These are phyloP conservation scores for Sphagnum magellanicum DNA, from an alignment of 228 moss, liverwort and hornwort genomes.

Conservation along the genomic window DNA sequence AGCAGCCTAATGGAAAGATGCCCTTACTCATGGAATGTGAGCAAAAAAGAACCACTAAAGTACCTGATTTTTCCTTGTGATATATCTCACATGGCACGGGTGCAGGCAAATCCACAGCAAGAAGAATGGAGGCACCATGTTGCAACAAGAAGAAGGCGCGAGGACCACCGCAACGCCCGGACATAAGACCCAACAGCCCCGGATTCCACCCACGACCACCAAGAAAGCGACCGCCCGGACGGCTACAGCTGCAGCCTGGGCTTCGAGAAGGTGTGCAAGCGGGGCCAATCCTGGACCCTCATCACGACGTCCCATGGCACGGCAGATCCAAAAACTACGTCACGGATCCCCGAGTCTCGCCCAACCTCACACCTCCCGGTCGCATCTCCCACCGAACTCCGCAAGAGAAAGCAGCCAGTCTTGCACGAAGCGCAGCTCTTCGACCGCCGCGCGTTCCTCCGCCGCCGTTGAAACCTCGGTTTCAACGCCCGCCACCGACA, in stretches of 20 bases:
- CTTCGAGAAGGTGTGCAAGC: background rate
- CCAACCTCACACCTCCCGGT: conserved; percentile 3
- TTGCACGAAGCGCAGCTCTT: background rate
- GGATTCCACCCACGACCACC: background rate
- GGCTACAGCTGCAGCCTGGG: background rate
- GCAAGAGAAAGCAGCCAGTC: conserved; percentile 1
- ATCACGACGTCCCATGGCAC: conserved; percentile 7
- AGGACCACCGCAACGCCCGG: background rate
- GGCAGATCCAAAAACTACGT: conserved; percentile 4
- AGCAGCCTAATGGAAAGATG: too few species aligned
- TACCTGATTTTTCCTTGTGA: too few species aligned
- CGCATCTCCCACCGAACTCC: conserved; percentile 1
- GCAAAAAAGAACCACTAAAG: too few species aligned
- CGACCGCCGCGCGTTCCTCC: background rate
- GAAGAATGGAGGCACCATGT: background rate
- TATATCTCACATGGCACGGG: too few species aligned
- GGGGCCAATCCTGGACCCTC: background rate
- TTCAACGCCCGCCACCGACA: background rate
- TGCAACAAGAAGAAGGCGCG: conserved; percentile 5
- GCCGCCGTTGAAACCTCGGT: background rate
- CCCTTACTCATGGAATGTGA: too few species aligned
- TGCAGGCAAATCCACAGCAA: conserved; percentile 4
- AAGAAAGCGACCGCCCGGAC: background rate
- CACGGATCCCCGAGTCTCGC: conserved; percentile 3
- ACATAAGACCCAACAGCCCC: background rate